A percentile compares a stretch with the other conserved stretches of the same genome.
These are phyloP conservation scores for Erodium chrysanthum DNA, from an alignment of 441 rosid species.

Conservation along the genomic window DNA sequence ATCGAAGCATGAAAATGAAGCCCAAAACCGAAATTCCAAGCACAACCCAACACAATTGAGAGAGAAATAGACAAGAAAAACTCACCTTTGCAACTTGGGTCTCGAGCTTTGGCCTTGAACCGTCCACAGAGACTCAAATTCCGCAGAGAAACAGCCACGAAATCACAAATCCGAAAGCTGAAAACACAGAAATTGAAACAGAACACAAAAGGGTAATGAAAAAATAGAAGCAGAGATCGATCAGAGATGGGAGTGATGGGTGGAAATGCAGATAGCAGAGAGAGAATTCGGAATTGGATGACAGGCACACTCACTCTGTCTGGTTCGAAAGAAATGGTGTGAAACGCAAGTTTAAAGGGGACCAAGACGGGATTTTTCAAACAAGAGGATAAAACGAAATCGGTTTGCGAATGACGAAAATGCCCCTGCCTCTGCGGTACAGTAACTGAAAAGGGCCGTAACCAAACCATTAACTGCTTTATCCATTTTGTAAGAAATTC, in stretches of 20 bases:
- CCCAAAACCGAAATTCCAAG: background rate
- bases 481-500: background rate
- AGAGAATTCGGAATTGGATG: background rate
- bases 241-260: background rate
- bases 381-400: background rate
- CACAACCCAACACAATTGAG: background rate
- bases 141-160: background rate
- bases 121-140: too few species aligned
- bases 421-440: background rate
- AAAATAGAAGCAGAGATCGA: background rate
- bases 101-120: background rate
- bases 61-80: background rate
- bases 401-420: background rate
- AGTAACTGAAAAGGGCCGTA: background rate
- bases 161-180: background rate
- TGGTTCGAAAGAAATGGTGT: background rate
- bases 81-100: background rate
- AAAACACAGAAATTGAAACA: background rate
- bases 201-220: background rate
- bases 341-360: background rate
- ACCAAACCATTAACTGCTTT: constrained; percentile 1
- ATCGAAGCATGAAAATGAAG: background rate
- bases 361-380: background rate
- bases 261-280: background rate
- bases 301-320: background rate